These are phyloP conservation scores for Schizopora paradoxa DNA, from an alignment of 1,284 basidiomycete genomes.

Conservation along the genomic window DNA sequence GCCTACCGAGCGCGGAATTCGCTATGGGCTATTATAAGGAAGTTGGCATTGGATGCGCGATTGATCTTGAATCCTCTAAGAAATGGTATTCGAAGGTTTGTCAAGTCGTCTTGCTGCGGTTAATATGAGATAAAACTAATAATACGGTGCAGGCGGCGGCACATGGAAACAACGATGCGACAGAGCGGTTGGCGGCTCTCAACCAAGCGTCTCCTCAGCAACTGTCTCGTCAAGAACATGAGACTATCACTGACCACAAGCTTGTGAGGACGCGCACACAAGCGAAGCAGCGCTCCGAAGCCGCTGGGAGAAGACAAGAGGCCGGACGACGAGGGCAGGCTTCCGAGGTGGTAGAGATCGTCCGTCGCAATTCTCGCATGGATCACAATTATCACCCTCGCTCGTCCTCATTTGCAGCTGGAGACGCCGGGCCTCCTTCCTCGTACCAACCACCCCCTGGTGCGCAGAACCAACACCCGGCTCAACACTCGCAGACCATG, in stretches of 20 bases:
- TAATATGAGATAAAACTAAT: conserved; percentile 8
- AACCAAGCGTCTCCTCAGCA: conserved; percentile 50
- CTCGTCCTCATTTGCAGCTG: too few species aligned
- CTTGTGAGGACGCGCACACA: conserved; percentile 81
- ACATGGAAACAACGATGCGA: conserved; percentile 81
- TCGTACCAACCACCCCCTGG: conserved; percentile 16
- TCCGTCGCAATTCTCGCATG: conserved; percentile 29
- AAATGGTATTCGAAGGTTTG: conserved; percentile 67
- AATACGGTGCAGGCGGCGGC: conserved; percentile 50
- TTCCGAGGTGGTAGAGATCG: conserved; percentile 29
- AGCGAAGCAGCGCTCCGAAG: conserved; percentile 68
- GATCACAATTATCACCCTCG: too few species aligned
- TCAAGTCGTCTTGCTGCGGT: conserved; percentile 14
- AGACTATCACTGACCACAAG: conserved; percentile 70
- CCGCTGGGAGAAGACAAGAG: conserved; percentile 18
- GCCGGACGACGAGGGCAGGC: conserved; percentile 19
- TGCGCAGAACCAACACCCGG: conserved; percentile 7
- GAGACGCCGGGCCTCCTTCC: conserved; percentile 7
- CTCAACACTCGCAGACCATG: conserved; percentile 15
- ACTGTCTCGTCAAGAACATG: conserved; percentile 77
- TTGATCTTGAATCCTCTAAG: conserved; percentile 58
- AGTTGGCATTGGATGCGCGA: conserved; percentile 68
- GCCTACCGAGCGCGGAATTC: conserved; percentile 82
- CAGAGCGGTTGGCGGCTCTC: conserved; percentile 68
- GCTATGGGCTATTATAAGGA: conserved; percentile 93